Percentiles rank a stretch among this genome's conserved stretches.
These are phyloP conservation scores for Salvia hispanica DNA, from an alignment of 257 asterid species.

Conservation along the genomic window DNA sequence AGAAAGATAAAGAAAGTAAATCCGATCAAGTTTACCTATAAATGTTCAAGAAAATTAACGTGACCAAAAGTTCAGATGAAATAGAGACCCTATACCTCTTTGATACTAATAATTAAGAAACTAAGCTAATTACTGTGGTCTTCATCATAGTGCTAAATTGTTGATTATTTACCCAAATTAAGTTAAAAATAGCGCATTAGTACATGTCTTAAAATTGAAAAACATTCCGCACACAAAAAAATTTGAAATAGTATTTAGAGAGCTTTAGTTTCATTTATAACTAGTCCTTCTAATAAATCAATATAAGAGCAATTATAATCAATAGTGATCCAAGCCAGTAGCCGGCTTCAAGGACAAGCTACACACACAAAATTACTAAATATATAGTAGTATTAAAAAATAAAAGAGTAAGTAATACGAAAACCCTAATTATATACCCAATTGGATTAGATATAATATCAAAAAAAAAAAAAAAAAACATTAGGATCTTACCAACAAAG, in stretches of 20 bases:
- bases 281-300: too few relatives aligned
- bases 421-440: not conserved
- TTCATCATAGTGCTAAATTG: too few relatives aligned
- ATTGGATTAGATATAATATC: conserved; percentile 28
- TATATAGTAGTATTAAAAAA: not conserved
- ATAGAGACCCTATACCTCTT: not conserved
- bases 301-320: not conserved
- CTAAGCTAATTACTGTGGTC: too few relatives aligned
- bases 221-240: too few relatives aligned
- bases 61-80: not conserved
- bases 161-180: too few relatives aligned
- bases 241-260: too few relatives aligned
- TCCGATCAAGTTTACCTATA: not conserved
- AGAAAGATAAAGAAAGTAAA: not conserved
- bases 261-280: too few relatives aligned
- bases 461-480: not conserved
- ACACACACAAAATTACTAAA: not conserved
- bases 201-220: too few relatives aligned
- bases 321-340: not conserved
- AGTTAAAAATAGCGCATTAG: too few relatives aligned
- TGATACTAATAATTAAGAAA: too few relatives aligned
- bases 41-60: not conserved
- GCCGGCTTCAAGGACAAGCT: too few relatives aligned
- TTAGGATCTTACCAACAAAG: not conserved
- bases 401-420: not conserved